Base-by-base conservation (phyloP, 495 filamentous ascomycete genomes). In the Aspergillus sparsus region DNA sequence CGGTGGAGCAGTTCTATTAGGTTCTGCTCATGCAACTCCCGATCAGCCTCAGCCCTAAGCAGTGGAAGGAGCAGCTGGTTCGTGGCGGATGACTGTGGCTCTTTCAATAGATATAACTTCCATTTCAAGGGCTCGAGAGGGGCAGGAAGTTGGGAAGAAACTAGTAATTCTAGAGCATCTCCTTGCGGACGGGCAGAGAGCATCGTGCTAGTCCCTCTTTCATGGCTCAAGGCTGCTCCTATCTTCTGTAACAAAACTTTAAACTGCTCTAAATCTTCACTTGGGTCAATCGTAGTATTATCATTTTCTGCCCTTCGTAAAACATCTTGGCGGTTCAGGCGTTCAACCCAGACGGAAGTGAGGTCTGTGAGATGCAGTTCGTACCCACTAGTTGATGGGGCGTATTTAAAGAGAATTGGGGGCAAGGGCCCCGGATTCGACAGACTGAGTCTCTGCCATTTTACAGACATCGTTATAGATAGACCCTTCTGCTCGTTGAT, bases 271-370 rank as follows among this genome's bases (percentile, higher is more conserved):
- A 77, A 66, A 60, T 88, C 89, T 67, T 93, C 90, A 62, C 83
- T 88, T 1, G 94, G 88, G 71, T 98, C 94, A 57, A 98, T 97
- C 35, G 87, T 87, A 6, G 89, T 89, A 39, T 85, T 80, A 61
- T 84, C 77, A 8, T 85, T 76, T 16, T 86, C 73, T 21, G 89
- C 90, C 55, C 88, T 82, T 39, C 79, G 71, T 27, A 89, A 69
- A 55, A 98, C 91, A 2, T 80, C 79, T 49, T 73, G 71, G 33
- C 83, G 80, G 39, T 85, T 77, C 35, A 96, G 74, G 15, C 67
- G 75, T 75, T 97, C 92, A 5, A 79, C 79, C 94, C 94, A 98
- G n/a, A 97, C 72, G 58, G 85, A 80, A 67, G 86, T 88, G 15
- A 98, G 82, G 71, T 98, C 94, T 5, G 93, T 94, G 33, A 97